A percentile compares a stretch with the other conserved stretches of the same genome.
Evolutionary conservation across 2,329 filamentous ascomycete genomes (phyloP).

Genomic region (Phaeosphaeria sp.): DNA sequence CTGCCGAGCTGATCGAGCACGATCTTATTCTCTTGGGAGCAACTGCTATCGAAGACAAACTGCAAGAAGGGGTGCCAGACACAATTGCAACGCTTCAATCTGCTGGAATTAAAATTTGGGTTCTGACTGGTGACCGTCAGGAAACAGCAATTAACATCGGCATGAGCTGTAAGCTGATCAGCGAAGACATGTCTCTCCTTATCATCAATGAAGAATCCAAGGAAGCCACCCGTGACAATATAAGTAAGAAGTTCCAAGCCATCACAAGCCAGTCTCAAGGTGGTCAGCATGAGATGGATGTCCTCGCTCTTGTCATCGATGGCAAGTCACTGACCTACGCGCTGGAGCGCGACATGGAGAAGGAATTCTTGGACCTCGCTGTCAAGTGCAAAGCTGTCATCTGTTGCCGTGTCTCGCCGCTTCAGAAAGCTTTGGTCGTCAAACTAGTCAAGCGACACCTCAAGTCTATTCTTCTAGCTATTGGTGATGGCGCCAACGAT

Average conservation of each 20-base stretch:
- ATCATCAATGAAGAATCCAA: slow-evolving; percentile 93
- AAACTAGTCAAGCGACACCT: slow-evolving; percentile 97
- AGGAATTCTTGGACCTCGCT: slow-evolving; percentile 89
- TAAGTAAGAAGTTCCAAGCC: slow-evolving; percentile 92
- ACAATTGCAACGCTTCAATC: slow-evolving; percentile 97
- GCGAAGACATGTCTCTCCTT: slow-evolving; percentile 96
- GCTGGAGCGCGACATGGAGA: slow-evolving; percentile 91
- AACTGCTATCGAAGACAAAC: slow-evolving; percentile 94
- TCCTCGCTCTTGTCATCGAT: slow-evolving; percentile 91
- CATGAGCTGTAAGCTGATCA: slow-evolving; percentile 98
- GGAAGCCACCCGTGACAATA: slow-evolving; percentile 80
- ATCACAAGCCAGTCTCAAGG: slow-evolving; percentile 82
- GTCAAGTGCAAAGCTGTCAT: slow-evolving; percentile 99
- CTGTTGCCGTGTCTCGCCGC: slow-evolving; percentile 91
- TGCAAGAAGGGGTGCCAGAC: slow-evolving; percentile 97
- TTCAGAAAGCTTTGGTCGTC: slow-evolving; percentile 96
- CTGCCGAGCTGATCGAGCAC: slow-evolving; percentile 91
- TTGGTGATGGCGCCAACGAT: slow-evolving; percentile 97
- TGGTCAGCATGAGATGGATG: slow-evolving; percentile 75
- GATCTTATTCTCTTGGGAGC: slow-evolving; percentile 91
- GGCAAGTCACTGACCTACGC: slow-evolving; percentile 94
- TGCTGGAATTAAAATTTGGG: slow-evolving; percentile 98
- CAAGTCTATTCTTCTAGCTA: slow-evolving; percentile 89
- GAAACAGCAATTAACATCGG: slow-evolving; percentile 99
- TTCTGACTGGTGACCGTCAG: slow-evolving; percentile 94